phyloP scores from a whole-genome alignment of 208 protist species.

The Zelonia costaricensis region DNA sequence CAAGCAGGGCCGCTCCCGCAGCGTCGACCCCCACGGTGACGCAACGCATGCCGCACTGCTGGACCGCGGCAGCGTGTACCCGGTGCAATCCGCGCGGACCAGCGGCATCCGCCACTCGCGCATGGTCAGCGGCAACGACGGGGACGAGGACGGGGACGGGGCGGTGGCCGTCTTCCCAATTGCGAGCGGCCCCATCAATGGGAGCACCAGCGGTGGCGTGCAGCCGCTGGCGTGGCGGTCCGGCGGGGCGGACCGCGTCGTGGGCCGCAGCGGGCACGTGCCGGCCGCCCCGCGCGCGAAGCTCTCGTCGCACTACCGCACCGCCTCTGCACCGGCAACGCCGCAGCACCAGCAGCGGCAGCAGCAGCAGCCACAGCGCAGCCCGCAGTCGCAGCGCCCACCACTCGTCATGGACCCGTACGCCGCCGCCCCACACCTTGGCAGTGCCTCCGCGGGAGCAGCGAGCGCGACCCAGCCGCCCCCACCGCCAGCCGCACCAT shows the following conservation, averaged over 20 bases:
- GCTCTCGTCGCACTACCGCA: slow-evolving; percentile 32
- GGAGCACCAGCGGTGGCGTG: slow-evolving; percentile 18
- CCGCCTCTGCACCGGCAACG: not conserved
- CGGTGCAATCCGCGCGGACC: slow-evolving; percentile 1
- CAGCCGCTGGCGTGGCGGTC: slow-evolving; percentile 74
- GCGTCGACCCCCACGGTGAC: slow-evolving; percentile 21
- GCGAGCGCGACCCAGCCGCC: not conserved
- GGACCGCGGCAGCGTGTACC: slow-evolving; percentile 17
- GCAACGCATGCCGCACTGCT: slow-evolving; percentile 14
- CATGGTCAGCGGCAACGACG: not conserved
- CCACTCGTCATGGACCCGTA: not conserved
- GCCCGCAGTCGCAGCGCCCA: not conserved
- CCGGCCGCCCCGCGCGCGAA: slow-evolving; percentile 18
- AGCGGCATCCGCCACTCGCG: not conserved
- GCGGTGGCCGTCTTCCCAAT: slow-evolving; percentile 6
- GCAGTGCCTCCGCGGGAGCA: not conserved
- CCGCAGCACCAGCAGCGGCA: not conserved
- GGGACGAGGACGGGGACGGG: too few species aligned
- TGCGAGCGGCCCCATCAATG: slow-evolving; percentile 20
- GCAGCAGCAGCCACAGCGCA: not conserved
- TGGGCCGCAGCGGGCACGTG: slow-evolving; percentile 31
- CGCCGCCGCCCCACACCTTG: too few species aligned
- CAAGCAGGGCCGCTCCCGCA: slow-evolving; percentile 14
- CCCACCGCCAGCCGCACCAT: not conserved
- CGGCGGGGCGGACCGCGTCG: slow-evolving; percentile 44